Base-by-base conservation (phyloP, 768 basidiomycete genomes). In the Sutorius australiensis region DNA sequence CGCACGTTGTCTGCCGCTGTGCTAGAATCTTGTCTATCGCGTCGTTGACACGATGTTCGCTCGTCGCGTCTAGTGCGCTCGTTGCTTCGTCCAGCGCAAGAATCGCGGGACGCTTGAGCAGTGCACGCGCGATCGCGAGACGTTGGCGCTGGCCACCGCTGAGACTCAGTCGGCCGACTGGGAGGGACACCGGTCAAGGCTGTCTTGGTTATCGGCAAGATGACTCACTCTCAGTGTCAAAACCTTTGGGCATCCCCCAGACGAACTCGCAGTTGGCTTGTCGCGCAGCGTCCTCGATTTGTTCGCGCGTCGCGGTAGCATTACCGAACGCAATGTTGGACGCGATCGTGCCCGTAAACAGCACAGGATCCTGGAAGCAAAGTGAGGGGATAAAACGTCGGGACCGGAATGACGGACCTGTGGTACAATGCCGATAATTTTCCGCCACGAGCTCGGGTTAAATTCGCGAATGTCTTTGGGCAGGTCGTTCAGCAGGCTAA, bases 221-320 rank as follows among this genome's bases (percentile, higher is more conserved):
- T 0, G 16, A 45, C 89, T 61, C 57, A 94, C 93, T 94, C 61
- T 85, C 78, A 0, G 95, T 98, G 60, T 97, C 95, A 61, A 95
- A 95, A 0, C 94, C 93, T 52, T 92, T 78, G 10, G 95, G 94
- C 78, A 98, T 83, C 14, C 89, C 86, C 88, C 92, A 92, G 6
- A 98, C 85, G 64, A 95, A 98, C 62, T 95, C 93, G 70, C 95
- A 98, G 60, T 98, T 97, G 2, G 95, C 95, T 54, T 91, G 81
- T 17, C 88, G 77, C 0, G 94, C 95, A 0, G 92, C 95, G 28
- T 84, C 74, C 67, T 97, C 92, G 19, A 98, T 89, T 54, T 95
- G 82, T 58, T 85, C 84, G 19, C 88, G 78, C 0, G 91, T 89
- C 0, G 84, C 90, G 17, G 79, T 72, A 9, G 81, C 77, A 45